These are phyloP conservation scores for Hyaloscypha bicolor DNA, from an alignment of 495 filamentous ascomycete species.

Conservation along the genomic window DNA sequence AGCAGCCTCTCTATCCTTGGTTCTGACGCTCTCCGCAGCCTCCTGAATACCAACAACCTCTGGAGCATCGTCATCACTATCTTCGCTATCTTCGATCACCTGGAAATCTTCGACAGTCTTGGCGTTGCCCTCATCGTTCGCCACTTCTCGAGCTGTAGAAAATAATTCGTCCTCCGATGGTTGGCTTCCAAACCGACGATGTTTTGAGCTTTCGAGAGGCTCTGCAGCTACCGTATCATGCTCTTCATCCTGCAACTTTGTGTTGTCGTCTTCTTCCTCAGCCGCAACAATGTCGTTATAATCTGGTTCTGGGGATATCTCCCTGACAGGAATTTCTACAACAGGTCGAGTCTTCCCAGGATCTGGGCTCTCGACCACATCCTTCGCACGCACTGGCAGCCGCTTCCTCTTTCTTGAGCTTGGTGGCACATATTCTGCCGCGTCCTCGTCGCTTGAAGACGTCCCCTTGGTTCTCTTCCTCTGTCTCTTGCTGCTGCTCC, in stretches of 20 bases:
- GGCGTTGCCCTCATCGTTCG: background rate
- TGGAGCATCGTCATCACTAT: slow-evolving; percentile 33
- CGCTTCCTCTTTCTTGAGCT: slow-evolving; percentile 20
- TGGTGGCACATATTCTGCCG: slow-evolving; percentile 7
- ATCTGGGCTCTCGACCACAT: slow-evolving; percentile 7
- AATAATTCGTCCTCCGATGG: slow-evolving; percentile 17
- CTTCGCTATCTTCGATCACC: background rate
- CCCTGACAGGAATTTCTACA: slow-evolving; percentile 25
- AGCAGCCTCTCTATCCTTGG: slow-evolving; percentile 20
- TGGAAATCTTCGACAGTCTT: background rate
- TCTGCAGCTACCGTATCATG: background rate
- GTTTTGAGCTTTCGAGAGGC: slow-evolving; percentile 5
- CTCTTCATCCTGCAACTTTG: background rate
- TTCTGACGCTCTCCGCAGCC: slow-evolving; percentile 18
- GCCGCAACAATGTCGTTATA: background rate
- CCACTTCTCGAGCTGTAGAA: slow-evolving; percentile 19
- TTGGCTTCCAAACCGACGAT: slow-evolving; percentile 28
- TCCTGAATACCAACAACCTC: slow-evolving; percentile 27
- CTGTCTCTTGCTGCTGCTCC: slow-evolving; percentile 15
- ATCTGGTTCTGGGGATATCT: background rate
- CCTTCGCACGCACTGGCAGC: slow-evolving; percentile 23
- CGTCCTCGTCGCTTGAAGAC: slow-evolving; percentile 13
- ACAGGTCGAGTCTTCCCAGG: slow-evolving; percentile 19
- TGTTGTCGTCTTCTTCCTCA: slow-evolving; percentile 5
- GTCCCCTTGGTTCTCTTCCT: slow-evolving; percentile 2